A percentile compares a stretch with the other conserved stretches of the same genome.
phyloP scores from a whole-genome alignment of 768 basidiomycete genomes.

The Leucogyrophana mollusca region DNA sequence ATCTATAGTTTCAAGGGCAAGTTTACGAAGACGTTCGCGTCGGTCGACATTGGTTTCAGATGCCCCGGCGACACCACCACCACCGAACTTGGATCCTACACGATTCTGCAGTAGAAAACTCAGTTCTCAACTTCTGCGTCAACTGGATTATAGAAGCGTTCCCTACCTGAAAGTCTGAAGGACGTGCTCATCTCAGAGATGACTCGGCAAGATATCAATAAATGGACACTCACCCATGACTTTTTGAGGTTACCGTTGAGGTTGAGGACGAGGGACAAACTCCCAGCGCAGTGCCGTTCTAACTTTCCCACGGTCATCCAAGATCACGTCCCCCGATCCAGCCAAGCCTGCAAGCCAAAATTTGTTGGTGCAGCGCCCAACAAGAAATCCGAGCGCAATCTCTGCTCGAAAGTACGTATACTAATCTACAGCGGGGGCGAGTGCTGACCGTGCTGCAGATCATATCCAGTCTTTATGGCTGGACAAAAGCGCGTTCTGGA shows the following conservation, averaged over 20 bases:
- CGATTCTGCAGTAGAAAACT: slow-evolving; percentile 63
- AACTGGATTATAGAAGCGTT: not conserved
- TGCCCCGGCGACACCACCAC: slow-evolving; percentile 93
- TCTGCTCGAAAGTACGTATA: too few species aligned
- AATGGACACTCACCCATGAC: slow-evolving; percentile 30
- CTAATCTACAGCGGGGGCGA: too few species aligned
- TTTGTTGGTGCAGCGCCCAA: too few species aligned
- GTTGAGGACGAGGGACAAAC: too few species aligned
- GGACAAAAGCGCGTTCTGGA: slow-evolving; percentile 65
- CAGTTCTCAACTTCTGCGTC: not conserved
- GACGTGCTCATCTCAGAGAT: slow-evolving; percentile 8
- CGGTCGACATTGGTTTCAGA: slow-evolving; percentile 95
- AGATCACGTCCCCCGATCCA: not conserved
- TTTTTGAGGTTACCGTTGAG: not conserved
- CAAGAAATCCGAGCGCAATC: too few species aligned
- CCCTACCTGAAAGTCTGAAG: slow-evolving; percentile 67
- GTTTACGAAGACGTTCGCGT: slow-evolving; percentile 89
- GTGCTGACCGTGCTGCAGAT: too few species aligned
- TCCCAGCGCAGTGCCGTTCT: too few species aligned
- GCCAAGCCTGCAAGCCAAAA: too few species aligned
- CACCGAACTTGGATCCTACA: slow-evolving; percentile 93
- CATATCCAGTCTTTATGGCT: slow-evolving; percentile 27
- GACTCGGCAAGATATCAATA: slow-evolving; percentile 3
- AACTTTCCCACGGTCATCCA: not conserved
- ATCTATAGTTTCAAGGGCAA: slow-evolving; percentile 96